Base-by-base conservation (phyloP, 2,329 filamentous ascomycete genomes). In the Claviceps monticola region DNA sequence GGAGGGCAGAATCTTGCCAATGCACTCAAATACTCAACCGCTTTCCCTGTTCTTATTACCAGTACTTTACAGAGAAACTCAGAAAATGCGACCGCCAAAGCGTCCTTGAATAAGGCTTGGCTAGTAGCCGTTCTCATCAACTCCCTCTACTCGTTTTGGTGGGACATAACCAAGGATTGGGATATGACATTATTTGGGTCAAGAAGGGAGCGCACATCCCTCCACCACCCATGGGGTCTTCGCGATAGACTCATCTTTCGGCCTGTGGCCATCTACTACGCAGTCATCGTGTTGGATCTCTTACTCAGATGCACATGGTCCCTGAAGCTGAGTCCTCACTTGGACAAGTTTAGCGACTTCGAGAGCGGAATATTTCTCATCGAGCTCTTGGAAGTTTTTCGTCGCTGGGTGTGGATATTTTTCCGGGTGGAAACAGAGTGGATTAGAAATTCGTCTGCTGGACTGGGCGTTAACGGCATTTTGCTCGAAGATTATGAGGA, bases 111-210 rank as follows among this genome's bases (percentile, higher is more conserved):
- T 64, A 72, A 71, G 42, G 70, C 72, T 47, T 93, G 88, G 83
- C 71, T 94, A 34, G 68, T 77, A 38, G 84, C 84, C 44, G 85
- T 88, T 34, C 71, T 88, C 37, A 63, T 93, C 60, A 96, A 98
- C 67, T 94, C 88, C 14, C 73, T 86, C 45, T 98, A 95, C 70
- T 89, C 86, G n/a, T 97, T 97, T 72, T 98, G 93, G 74, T 98
- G 93, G 93, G 93, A 98, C 62, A 82, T 97, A 34, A 78, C 88
- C 51, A 93, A 90, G 71, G 93, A 98, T 73, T 98, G 93, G 93
- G 93, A 97, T 63, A 74, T 98, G 56, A 87, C 85, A 0, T 75
- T 97, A 14, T 86, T 97, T 62, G 79, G 84, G 2, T 65, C 74
- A 1, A 65, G 71, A 14, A 69, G 68, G 39, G 74, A 79, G 55